Evolutionary conservation across 768 basidiomycete genomes (phyloP), one percentile per base, ranked within the genome.

Genomic region (Leucocoprinus sp.): DNA sequence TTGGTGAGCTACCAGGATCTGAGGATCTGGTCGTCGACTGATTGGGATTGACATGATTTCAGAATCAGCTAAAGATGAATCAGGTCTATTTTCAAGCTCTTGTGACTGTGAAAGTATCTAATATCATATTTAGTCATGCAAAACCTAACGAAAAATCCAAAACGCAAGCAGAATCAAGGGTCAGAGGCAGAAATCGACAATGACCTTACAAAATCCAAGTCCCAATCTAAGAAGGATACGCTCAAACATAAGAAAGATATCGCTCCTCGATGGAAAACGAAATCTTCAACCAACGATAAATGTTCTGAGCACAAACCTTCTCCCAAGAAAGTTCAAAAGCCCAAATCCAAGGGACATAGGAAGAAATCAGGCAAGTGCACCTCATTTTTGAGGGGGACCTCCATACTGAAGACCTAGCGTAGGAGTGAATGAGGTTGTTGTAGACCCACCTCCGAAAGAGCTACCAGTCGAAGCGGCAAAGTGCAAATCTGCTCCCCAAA

Each of bases 281-380:
- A 42, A 2, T 15, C 35, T n/a, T 21, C 41, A 8, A 8, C 35
- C 8, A 22, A 19, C 0, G 28, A 8, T 23, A 23, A 38, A 5
- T 37, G 12, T 12, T 9, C 24, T 14, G 38, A 42, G 28, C 22
- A 19, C 1, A 18, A 21, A 6, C 33, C 35, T 35, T 12, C 31
- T 18, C 23, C 15, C 19, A 18, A 31, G 18, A 38, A 43, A 31
- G 8, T 8, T 37, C 31, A n/a, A 21, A 12, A 21, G 34, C 19
- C 39, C 19, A 35, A 15, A 31, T 27, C 44, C 29, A 47, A 27
- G 18, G 45, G 26, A 28, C 47, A 41, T 19, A 27, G 38, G 37
- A 49, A 35, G 37, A 46, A 43, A 29, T 41, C 45, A 22, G 36
- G 39, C 24, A 19, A 28, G n/a, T 21, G 42, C 21, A 23, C n/a